Conservation (phyloP, 768 basidiomycete species). For the Boletellus ananas region DNA sequence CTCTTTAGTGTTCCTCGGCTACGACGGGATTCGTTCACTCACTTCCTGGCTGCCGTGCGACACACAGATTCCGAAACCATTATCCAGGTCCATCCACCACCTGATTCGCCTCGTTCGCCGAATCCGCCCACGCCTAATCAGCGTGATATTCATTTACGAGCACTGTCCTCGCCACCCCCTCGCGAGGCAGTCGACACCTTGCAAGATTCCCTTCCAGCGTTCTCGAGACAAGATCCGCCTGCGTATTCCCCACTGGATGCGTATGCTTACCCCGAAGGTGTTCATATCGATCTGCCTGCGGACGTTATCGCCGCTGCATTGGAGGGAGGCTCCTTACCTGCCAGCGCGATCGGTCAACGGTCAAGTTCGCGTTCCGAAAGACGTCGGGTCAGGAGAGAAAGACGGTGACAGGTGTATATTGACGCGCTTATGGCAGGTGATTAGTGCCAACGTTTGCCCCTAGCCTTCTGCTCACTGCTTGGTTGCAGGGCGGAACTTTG, state of each 20-base stretch:
- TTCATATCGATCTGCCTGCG: conserved; percentile 90
- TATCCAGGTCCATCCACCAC: conserved; percentile 71
- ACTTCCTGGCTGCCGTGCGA: conserved; percentile 54
- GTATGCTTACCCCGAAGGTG: conserved; percentile 79
- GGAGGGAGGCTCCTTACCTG: conserved; percentile 67
- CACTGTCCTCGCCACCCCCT: conserved; percentile 32
- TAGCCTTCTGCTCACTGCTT: conserved; percentile 1
- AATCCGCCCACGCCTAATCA: conserved; percentile 85
- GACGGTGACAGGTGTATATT: conserved; percentile 22
- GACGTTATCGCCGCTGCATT: conserved; percentile 89
- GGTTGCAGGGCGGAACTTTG: conserved; percentile 13
- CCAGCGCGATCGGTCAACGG: conserved; percentile 51
- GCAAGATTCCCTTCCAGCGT: conserved; percentile 27
- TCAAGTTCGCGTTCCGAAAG: conserved; percentile 48
- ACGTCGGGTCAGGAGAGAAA: conserved; percentile 54
- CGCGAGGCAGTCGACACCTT: conserved; percentile 22
- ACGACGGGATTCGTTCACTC: conserved; percentile 63
- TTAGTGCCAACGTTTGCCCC: conserved; percentile 5
- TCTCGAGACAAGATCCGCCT: conserved; percentile 67
- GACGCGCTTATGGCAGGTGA: conserved; percentile 9
- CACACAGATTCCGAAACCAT: conserved; percentile 63
- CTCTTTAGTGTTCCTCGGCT: conserved; percentile 73
- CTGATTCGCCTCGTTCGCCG: conserved; percentile 74
- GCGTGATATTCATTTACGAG: conserved; percentile 78
- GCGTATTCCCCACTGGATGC: conserved; percentile 88